A percentile compares a stretch with the other conserved stretches of the same genome.
These are phyloP conservation scores for Kluyveromyces nonfermentans DNA, from an alignment of 805 yeast species.

Conservation along the genomic window DNA sequence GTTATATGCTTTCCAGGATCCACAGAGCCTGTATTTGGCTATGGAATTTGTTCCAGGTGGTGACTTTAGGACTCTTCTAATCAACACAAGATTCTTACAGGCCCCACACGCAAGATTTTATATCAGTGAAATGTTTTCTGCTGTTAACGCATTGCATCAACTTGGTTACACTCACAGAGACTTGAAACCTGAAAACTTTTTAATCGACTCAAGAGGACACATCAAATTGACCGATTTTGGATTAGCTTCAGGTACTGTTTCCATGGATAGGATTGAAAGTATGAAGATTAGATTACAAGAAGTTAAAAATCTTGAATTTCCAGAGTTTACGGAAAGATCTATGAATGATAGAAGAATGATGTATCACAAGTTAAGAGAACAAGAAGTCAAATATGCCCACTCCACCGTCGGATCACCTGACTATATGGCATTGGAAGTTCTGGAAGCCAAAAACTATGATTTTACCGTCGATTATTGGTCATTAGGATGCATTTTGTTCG, in stretches of 20 bases:
- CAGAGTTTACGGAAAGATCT: slow-evolving; percentile 55
- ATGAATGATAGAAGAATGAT: slow-evolving; percentile 80
- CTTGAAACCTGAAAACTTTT: slow-evolving; percentile 87
- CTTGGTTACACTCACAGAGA: slow-evolving; percentile 96
- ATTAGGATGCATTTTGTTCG: slow-evolving; percentile 93
- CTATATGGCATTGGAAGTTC: slow-evolving; percentile 96
- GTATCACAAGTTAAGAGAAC: slow-evolving; percentile 67
- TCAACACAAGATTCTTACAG: slow-evolving; percentile 84
- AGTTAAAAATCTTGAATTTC: slow-evolving; percentile 67
- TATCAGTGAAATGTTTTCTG: slow-evolving; percentile 91
- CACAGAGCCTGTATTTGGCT: slow-evolving; percentile 82
- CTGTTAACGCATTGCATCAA: slow-evolving; percentile 88
- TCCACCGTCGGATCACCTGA: slow-evolving; percentile 98
- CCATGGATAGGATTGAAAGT: slow-evolving; percentile 85
- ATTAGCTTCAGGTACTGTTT: slow-evolving; percentile 90
- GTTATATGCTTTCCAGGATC: slow-evolving; percentile 90
- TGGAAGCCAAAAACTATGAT: slow-evolving; percentile 88
- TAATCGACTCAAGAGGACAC: slow-evolving; percentile 85
- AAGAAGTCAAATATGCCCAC: slow-evolving; percentile 78
- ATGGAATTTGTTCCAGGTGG: slow-evolving; percentile 99
- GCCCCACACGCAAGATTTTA: slow-evolving; percentile 96
- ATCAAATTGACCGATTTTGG: slow-evolving; percentile 95
- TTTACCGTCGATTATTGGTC: slow-evolving; percentile 99
- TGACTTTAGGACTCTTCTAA: slow-evolving; percentile 87
- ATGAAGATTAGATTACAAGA: slow-evolving; percentile 64